phyloP scores from a whole-genome alignment of 1,284 basidiomycete species.

The Psilocybe mexicana region DNA sequence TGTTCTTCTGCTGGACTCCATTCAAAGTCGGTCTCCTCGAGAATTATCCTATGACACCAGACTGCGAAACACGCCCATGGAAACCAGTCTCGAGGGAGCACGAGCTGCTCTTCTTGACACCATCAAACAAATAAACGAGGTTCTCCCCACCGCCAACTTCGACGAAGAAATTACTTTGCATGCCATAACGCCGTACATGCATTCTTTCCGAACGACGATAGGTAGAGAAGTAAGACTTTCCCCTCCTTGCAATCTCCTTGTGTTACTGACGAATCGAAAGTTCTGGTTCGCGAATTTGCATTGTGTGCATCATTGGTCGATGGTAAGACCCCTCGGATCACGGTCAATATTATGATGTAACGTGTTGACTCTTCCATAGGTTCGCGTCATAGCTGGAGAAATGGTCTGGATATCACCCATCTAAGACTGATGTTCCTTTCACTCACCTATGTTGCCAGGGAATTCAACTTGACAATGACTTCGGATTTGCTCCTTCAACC shows the following conservation, averaged over 20 bases:
- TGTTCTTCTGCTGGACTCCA: conserved; percentile 59
- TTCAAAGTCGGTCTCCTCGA: conserved; percentile 50
- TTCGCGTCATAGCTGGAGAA: conserved; percentile 80
- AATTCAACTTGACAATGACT: conserved; percentile 66
- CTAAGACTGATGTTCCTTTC: background rate
- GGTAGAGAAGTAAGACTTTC: conserved; percentile 67
- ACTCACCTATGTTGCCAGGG: conserved; percentile 40
- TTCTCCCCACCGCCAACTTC: conserved; percentile 49
- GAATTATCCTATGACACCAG: conserved; percentile 75
- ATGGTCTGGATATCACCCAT: conserved; percentile 45
- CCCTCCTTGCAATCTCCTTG: background rate
- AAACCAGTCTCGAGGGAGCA: conserved; percentile 63
- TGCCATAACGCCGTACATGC: conserved; percentile 76
- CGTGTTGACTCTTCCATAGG: conserved; percentile 36
- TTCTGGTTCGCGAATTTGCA: conserved; percentile 86
- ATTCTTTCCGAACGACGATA: conserved; percentile 74
- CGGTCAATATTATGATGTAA: background rate
- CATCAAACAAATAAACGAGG: conserved; percentile 55
- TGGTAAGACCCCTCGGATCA: conserved; percentile 48
- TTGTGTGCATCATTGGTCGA: conserved; percentile 85
- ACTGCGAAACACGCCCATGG: conserved; percentile 79
- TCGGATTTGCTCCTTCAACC: conserved; percentile 82
- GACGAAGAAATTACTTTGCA: conserved; percentile 64
- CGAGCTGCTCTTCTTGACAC: conserved; percentile 53
- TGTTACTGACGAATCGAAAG: conserved; percentile 36